phyloP scores from a whole-genome alignment of 2,329 filamentous ascomycete species.

The Grosmannia clavigera region DNA sequence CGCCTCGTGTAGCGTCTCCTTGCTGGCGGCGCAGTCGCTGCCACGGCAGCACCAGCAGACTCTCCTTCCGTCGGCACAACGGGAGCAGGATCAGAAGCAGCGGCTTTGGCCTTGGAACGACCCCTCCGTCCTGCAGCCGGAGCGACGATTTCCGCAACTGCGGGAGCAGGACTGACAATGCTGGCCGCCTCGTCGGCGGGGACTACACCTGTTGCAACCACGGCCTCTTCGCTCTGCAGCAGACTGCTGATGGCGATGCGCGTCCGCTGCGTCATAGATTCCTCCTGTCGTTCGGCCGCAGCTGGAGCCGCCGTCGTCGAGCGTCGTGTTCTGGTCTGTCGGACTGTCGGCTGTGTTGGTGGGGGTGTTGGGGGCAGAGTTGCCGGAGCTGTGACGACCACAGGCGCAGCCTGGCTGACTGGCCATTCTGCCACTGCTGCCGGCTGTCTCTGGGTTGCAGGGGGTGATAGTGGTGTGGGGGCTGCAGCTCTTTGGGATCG shows the following conservation, averaged over 20 bases:
- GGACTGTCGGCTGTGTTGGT: not conserved
- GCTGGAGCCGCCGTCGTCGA: not conserved
- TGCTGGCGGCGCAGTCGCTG: not conserved
- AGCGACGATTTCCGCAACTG: too few relatives aligned
- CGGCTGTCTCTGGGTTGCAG: not conserved
- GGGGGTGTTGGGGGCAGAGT: not conserved
- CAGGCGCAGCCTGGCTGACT: not conserved
- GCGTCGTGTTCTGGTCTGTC: not conserved
- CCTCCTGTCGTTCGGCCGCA: not conserved
- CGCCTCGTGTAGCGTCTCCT: constrained; percentile 6
- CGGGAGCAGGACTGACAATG: too few relatives aligned
- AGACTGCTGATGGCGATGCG: constrained; percentile 8
- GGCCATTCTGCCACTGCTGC: not conserved
- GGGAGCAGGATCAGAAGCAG: too few relatives aligned
- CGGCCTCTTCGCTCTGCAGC: not conserved
- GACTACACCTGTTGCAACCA: not conserved
- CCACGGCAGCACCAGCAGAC: not conserved
- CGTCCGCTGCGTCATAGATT: constrained; percentile 2
- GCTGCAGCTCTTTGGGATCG: not conserved
- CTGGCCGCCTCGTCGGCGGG: not conserved
- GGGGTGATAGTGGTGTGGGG: too few relatives aligned
- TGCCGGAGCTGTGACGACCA: not conserved
- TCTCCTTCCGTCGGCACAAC: too few relatives aligned
- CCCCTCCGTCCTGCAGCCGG: not conserved
- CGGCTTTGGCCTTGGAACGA: not conserved